These are phyloP conservation scores for Pichia pseudocactophila DNA, from an alignment of 805 yeast species.

Conservation along the genomic window DNA sequence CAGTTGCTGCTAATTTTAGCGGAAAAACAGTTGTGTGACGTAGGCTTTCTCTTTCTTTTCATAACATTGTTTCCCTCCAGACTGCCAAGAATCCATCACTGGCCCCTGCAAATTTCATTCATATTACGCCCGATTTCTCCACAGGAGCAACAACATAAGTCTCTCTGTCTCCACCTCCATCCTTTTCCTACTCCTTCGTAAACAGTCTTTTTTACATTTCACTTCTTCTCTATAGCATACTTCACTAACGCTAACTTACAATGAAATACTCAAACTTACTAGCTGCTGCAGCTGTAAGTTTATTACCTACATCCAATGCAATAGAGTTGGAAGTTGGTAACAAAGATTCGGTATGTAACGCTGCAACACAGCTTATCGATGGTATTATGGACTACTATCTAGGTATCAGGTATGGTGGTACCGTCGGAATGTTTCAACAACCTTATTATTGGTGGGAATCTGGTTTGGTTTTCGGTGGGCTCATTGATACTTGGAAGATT, in stretches of 20 bases:
- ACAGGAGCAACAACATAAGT: too few species aligned
- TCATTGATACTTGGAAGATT: constrained; percentile 63
- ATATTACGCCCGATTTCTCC: too few species aligned
- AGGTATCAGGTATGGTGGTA: constrained; percentile 53
- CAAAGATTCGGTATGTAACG: constrained; percentile 29
- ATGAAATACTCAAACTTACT: background rate
- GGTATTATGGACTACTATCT: constrained; percentile 79
- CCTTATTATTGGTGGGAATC: constrained; percentile 94
- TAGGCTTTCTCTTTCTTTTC: too few species aligned
- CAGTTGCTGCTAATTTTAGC: too few species aligned
- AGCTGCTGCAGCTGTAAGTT: background rate
- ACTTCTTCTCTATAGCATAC: too few species aligned
- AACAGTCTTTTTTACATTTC: too few species aligned
- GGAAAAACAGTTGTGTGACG: too few species aligned
- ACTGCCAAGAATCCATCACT: too few species aligned
- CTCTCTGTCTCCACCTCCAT: too few species aligned
- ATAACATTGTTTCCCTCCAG: too few species aligned
- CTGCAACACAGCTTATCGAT: constrained; percentile 50
- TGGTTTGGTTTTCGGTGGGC: constrained; percentile 61
- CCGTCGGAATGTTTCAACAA: constrained; percentile 58
- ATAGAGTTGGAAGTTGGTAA: constrained; percentile 11
- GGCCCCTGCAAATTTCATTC: too few species aligned
- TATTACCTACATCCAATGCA: constrained; percentile 4
- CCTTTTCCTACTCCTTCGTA: background rate
- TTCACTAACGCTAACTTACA: too few species aligned